Base-by-base conservation (phyloP, 2,329 filamentous ascomycete species). In the Mariannaea elegans region DNA sequence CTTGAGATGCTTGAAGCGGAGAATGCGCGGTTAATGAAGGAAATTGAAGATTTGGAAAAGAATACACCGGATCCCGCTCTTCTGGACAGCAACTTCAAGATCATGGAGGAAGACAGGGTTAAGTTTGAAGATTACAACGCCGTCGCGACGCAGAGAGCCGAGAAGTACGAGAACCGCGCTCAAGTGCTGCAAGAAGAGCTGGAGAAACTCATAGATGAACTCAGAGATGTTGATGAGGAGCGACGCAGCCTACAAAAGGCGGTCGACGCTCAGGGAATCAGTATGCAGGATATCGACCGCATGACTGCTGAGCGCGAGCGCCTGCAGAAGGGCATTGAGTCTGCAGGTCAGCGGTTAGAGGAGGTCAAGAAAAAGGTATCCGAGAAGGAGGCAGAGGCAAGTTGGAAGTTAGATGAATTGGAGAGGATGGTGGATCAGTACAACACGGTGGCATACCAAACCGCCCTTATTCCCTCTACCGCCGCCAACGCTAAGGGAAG, bases 91-190 rank as follows among this genome's bases (percentile, higher is more conserved):
- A 88, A 94, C 71, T 97, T 94, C 81, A 92, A 93, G 72, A 94
- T 97, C 55, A 87, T 99, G 78, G 93, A 97, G 73, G 93, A 96
- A 69, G 96, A 99, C 77, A 94, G 91, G 71, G 85, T 90, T 72
- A 98, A 99, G 73, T 99, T 98, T 68, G 94, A 97, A 72, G 90
- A 93, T 72, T 99, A 97, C 82, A 97, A 97, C 73, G 87, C 88
- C 38, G 87, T 90, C 29, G 93, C 97, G 66, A 85, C 92, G 70
- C 88, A 90, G 61, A 92, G 94, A 71, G 91, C 94, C 0, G 91
- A 97, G 65, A 97, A 97, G 76, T 95, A 97, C 77, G 90, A 94
- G 63, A 86, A 84, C 64, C 87, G 93, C 13, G 92, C 92, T 65
- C 86, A 90, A 45, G 87, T 96, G 19, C 79, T 98, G n/a, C 90